Conservation (phyloP, 441 rosid species). For the Dalechampia spathulata region DNA sequence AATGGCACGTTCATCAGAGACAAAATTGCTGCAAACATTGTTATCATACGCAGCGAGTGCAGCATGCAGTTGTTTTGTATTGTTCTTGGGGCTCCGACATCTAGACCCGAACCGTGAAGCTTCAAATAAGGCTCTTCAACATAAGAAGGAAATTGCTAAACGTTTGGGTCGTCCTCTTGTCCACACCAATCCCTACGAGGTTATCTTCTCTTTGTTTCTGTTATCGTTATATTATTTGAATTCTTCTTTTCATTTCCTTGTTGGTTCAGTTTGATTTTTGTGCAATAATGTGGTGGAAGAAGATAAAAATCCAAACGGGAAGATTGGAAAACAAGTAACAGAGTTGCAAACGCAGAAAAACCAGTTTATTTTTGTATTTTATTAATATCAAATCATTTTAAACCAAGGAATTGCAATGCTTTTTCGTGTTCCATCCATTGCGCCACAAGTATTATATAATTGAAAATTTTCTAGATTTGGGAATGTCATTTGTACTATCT, state of each 20-base stretch:
- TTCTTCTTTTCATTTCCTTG: neutral
- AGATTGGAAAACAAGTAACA: no score
- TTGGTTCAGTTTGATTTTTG: no score
- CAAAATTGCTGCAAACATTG: conserved; percentile 67
- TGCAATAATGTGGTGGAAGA: no score
- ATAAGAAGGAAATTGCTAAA: conserved; percentile 80
- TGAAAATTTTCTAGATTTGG: no score
- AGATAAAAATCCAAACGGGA: no score
- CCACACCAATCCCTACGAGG: conserved; percentile 84
- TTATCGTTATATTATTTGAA: neutral
- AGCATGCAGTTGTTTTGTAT: conserved; percentile 73
- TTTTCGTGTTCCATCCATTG: no score
- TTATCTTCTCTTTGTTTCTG: neutral
- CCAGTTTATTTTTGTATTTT: no score
- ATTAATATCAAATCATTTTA: no score
- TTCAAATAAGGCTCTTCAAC: conserved; percentile 78
- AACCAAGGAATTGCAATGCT: no score
- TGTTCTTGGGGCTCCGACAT: conserved; percentile 69
- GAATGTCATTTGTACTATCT: no score
- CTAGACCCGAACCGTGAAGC: conserved; percentile 91
- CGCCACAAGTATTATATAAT: no score
- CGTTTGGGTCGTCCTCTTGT: conserved; percentile 88
- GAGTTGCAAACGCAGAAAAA: no score
- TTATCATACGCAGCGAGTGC: conserved; percentile 91
- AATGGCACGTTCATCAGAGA: conserved; percentile 58